These are phyloP conservation scores for Magnusiomyces sp. DNA, from an alignment of 1,139 yeast species.

Conservation along the genomic window DNA sequence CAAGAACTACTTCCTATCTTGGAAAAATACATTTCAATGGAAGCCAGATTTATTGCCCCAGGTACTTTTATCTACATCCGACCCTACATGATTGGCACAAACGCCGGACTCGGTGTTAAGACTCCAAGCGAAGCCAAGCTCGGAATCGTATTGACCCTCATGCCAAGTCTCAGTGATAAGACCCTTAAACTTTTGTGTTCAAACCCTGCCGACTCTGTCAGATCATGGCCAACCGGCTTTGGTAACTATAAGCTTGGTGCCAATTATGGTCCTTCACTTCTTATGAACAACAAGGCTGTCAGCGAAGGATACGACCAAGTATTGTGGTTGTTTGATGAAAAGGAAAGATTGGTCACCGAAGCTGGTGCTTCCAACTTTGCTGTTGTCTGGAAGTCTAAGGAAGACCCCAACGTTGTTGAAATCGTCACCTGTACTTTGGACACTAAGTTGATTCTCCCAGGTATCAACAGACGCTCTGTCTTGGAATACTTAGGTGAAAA, in stretches of 20 bases:
- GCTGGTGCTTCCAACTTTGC: slow-evolving; percentile 42
- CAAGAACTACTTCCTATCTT: slow-evolving; percentile 35
- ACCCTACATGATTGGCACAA: slow-evolving; percentile 29
- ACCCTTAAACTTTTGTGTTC: slow-evolving; percentile 34
- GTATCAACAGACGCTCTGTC: slow-evolving; percentile 39
- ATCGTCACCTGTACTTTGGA: slow-evolving; percentile 37
- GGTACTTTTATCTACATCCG: slow-evolving; percentile 29
- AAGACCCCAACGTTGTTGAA: slow-evolving; percentile 33
- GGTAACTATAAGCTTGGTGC: slow-evolving; percentile 96
- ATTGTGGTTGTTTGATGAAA: slow-evolving; percentile 40
- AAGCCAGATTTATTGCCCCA: slow-evolving; percentile 32
- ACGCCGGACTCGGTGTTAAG: slow-evolving; percentile 35
- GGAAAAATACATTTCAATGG: slow-evolving; percentile 33
- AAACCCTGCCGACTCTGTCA: slow-evolving; percentile 41
- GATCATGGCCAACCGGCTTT: slow-evolving; percentile 99
- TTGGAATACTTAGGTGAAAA: slow-evolving; percentile 31
- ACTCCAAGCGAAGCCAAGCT: slow-evolving; percentile 35
- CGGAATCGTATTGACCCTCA: slow-evolving; percentile 34
- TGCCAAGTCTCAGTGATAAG: slow-evolving; percentile 26
- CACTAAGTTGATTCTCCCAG: slow-evolving; percentile 36
- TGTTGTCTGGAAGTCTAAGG: slow-evolving; percentile 30
- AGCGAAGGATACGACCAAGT: slow-evolving; percentile 37
- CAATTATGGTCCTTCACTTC: slow-evolving; percentile 54
- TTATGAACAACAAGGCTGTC: slow-evolving; percentile 34
- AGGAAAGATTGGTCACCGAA: slow-evolving; percentile 35